Evolutionary conservation across 805 yeast species (phyloP).

Genomic region (Candida cerambycidarum): DNA sequence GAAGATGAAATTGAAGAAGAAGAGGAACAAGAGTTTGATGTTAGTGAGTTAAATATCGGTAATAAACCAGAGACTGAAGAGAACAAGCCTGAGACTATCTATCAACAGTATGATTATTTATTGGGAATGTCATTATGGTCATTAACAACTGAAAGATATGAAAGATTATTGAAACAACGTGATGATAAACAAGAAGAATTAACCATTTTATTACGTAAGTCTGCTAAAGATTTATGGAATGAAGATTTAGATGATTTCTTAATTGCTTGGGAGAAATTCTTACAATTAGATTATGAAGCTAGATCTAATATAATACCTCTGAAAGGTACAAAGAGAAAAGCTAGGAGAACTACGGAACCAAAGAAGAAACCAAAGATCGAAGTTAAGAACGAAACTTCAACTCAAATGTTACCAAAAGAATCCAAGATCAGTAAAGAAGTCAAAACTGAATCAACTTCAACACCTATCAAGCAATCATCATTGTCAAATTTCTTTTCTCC

Average conservation of each 20-base stretch:
- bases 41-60: slow-evolving; percentile 27
- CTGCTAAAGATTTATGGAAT: slow-evolving; percentile 88
- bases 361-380: slow-evolving; percentile 16
- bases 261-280: slow-evolving; percentile 63
- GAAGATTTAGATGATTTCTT: slow-evolving; percentile 76
- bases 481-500: slow-evolving; percentile 23
- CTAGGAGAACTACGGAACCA: slow-evolving; percentile 16
- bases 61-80: slow-evolving; percentile 31
- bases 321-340: slow-evolving; percentile 43
- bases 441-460: background rate
- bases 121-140: slow-evolving; percentile 94
- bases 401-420: background rate
- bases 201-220: slow-evolving; percentile 57
- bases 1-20: slow-evolving; percentile 45
- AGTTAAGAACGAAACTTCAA: slow-evolving; percentile 3
- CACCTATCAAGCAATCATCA: slow-evolving; percentile 11
- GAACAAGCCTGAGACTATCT: slow-evolving; percentile 52
- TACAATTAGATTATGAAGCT: slow-evolving; percentile 61
- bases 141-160: slow-evolving; percentile 85
- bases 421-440: background rate
- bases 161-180: slow-evolving; percentile 69
- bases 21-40: slow-evolving; percentile 40
- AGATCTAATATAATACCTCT: slow-evolving; percentile 51
- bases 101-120: slow-evolving; percentile 78
- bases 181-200: slow-evolving; percentile 73